Conservation (phyloP, 2,329 filamentous ascomycete genomes). For the Aspergillus felis region DNA sequence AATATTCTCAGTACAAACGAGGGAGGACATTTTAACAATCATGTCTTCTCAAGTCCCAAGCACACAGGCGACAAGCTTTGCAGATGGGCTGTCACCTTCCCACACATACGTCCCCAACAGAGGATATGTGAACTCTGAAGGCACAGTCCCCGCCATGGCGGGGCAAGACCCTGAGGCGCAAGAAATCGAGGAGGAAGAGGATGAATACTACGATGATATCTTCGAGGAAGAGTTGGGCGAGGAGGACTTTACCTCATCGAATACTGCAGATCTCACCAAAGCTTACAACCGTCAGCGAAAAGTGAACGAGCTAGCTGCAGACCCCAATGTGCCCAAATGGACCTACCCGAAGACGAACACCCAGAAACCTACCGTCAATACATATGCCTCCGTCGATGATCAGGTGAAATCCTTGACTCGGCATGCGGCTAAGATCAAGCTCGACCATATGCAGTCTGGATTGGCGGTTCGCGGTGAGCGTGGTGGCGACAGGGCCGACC, state of each 20-base stretch:
- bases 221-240: conserved; percentile 53
- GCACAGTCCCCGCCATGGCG: conserved; percentile 30
- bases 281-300: conserved; percentile 81
- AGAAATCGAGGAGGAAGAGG: conserved; percentile 47
- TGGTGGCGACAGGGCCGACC: conserved; percentile 73
- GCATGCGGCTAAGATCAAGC: conserved; percentile 79
- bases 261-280: conserved; percentile 70
- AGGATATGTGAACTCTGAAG: conserved; percentile 43
- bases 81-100: conserved; percentile 44
- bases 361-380: conserved; percentile 76
- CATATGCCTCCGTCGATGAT: conserved; percentile 74
- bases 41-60: conserved; percentile 25
- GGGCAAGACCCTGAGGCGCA: conserved; percentile 28
- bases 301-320: conserved; percentile 52
- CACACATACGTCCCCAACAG: conserved; percentile 49
- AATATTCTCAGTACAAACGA: not conserved
- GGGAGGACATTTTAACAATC: conserved; percentile 1
- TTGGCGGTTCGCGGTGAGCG: conserved; percentile 46
- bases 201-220: conserved; percentile 61
- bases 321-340: conserved; percentile 49
- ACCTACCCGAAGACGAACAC: conserved; percentile 68
- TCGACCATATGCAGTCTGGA: conserved; percentile 61
- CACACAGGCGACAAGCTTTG: conserved; percentile 27
- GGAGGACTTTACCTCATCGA: conserved; percentile 54
- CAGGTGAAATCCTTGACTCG: conserved; percentile 80